Evolutionary conservation across 345 rosid species (phyloP), one percentile per base, ranked within the genome.

Genomic region (Arabis hirsuta): DNA sequence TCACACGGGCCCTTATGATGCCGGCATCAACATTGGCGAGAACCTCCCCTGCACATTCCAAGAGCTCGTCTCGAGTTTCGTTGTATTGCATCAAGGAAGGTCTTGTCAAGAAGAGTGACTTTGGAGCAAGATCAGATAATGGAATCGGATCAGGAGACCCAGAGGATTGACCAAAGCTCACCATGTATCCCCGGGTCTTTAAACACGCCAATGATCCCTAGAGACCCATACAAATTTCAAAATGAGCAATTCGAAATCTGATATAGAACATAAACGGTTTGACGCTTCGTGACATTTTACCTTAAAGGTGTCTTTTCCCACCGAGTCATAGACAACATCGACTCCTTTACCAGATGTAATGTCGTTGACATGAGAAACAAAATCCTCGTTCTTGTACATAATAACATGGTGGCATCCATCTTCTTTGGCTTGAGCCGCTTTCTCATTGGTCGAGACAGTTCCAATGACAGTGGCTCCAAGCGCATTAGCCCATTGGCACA

Each of bases 391-490:
- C 72, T 84, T 89, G 67, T 86, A 85, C 63, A 84, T 67, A 43
- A 94, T 84, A 22, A 84, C 88, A 79, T 94, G 95, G 85, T 84
- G 96, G 61, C 98, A 89, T 34, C 98, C 96, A 78, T 94, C 96
- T n/a, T 84, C 90, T 78, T 82, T 94, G 59, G 96, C 98, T 82
- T 89, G 97, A 65, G 84, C 86, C 16, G 92, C 98, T 80, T 91
- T 94, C 83, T 88, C 97, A 65, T 81, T 71, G 42, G 92, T 87
- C 2, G 96, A 91, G 60, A 94, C 96, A 29, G 96, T 82, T 61
- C 96, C 97, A 34, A 89, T 88, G 32, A 94, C 97, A 22, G 82
- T 87, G 55, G 97, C 97, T 72, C 96, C 97, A 45, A 94, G 87
- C 4, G 91, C 88, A 79, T 81, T 85, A 14, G 86, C 98, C 96